Base-by-base conservation (phyloP, 2,329 filamentous ascomycete genomes). In the Exophiala sideris region DNA sequence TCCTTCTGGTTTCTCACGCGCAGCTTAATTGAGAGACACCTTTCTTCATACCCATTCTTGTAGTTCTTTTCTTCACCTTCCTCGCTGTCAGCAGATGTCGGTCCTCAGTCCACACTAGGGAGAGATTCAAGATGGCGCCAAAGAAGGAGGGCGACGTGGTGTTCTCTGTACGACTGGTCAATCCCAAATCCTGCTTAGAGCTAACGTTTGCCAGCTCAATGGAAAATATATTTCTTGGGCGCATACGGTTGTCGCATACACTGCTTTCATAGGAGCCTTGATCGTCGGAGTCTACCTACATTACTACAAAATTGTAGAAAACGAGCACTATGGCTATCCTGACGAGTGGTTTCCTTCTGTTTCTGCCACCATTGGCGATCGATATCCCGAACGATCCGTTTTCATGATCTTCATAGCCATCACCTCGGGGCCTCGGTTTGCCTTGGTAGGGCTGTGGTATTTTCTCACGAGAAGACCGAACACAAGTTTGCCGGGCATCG, bases 331-430 rank as follows among this genome's bases (percentile, higher is more conserved):
- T 72, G 90, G 90, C 64, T 96, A 95, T 68, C 91, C 91, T 1
- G 79, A 95, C 63, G 91, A 96, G 78, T 96, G 91, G 91, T 96
- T 96, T 67, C 91, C 91, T 54, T 96, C 91, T 40, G 91, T 96
- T 18, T 96, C 92, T 29, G 87, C 94, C 38, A 97, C 94, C 34
- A 99, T 99, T 74, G 94, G 94, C 70, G 94, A 99, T 72, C 85
- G 91, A 62, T 97, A 96, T 67, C 94, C 94, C 49, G 94, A 99
- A 74, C 87, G 94, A 56, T 95, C 94, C 12, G 87, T 97, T 66
- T 99, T 99, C 72, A 92, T 95, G 83, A 73, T 99, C 62, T 96
- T 97, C 70, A 99, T 99, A 69, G 92, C 92, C 57, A 85, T 99
- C 57, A 96, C 92, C 33, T 96, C 94, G 41, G 90, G 91, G 54